These are phyloP conservation scores for Claviceps paspali DNA, from an alignment of 2,329 filamentous ascomycete genomes.

Conservation along the genomic window DNA sequence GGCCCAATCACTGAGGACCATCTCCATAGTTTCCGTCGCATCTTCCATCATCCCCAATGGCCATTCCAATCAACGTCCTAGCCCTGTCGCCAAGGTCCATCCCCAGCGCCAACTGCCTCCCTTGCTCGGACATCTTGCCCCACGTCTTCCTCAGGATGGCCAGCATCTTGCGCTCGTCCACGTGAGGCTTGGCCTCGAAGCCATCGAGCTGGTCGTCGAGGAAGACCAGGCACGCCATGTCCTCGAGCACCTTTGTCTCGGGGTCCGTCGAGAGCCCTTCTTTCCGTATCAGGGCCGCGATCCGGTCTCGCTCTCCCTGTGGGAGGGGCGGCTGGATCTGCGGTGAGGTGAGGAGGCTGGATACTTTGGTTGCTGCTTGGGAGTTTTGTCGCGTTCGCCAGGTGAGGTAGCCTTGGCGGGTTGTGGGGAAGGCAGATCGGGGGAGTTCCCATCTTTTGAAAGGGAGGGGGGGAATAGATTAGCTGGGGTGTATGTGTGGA, in stretches of 20 bases:
- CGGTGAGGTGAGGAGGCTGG: constrained; percentile 33
- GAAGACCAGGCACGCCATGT: constrained; percentile 77
- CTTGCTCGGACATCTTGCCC: constrained; percentile 55
- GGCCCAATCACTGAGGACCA: no score
- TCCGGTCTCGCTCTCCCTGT: constrained; percentile 39
- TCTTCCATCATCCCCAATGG: constrained; percentile 29
- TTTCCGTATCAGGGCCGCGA: constrained; percentile 63
- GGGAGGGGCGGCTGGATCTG: constrained; percentile 23
- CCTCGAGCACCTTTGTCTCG: constrained; percentile 65
- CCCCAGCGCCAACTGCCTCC: constrained; percentile 46
- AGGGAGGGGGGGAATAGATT: no score
- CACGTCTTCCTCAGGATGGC: constrained; percentile 58
- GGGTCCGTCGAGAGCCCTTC: constrained; percentile 46
- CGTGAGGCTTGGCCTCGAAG: constrained; percentile 51
- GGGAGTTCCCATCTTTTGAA: constrained; percentile 60
- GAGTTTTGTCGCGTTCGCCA: constrained; percentile 65
- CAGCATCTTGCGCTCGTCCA: constrained; percentile 64
- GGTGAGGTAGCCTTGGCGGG: constrained; percentile 59
- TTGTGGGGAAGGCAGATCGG: constrained; percentile 57
- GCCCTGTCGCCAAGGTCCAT: constrained; percentile 51
- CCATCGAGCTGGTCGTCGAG: constrained; percentile 74
- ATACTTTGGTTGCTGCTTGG: constrained; percentile 39
- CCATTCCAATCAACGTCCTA: constrained; percentile 46
- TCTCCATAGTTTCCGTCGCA: no score
- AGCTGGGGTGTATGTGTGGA: no score